phyloP scores from a whole-genome alignment of 306 rosid genomes.

The Vigna reflexopilosa region DNA sequence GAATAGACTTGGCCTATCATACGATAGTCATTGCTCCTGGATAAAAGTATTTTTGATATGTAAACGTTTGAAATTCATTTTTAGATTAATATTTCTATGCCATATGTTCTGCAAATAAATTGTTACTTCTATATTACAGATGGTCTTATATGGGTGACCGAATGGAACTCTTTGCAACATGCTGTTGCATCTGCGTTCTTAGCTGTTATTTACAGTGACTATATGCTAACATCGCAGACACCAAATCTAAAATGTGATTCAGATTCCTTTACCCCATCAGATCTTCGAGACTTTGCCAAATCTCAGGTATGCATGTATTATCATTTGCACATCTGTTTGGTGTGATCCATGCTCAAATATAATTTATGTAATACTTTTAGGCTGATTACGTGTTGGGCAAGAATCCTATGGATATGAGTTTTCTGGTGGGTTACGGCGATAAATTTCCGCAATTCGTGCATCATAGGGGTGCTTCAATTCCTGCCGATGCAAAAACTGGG shows the following conservation, averaged over 20 bases:
- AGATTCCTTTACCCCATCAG: slow-evolving; percentile 64
- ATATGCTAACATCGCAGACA: slow-evolving; percentile 83
- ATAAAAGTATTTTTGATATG: slow-evolving; percentile 3
- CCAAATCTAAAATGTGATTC: slow-evolving; percentile 66
- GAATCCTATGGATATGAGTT: slow-evolving; percentile 87
- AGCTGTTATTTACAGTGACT: slow-evolving; percentile 87
- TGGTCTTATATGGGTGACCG: slow-evolving; percentile 85
- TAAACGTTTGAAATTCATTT: slow-evolving; percentile 18
- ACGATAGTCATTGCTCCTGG: slow-evolving; percentile 22
- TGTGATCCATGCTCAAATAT: slow-evolving; percentile 25
- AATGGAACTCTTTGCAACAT: slow-evolving; percentile 95
- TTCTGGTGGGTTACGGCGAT: slow-evolving; percentile 87
- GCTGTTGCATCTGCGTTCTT: slow-evolving; percentile 96
- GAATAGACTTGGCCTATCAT: not conserved
- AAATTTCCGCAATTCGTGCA: slow-evolving; percentile 84
- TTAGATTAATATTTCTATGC: slow-evolving; percentile 10
- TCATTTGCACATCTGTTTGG: slow-evolving; percentile 26
- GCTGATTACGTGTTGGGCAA: slow-evolving; percentile 91
- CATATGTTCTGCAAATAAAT: slow-evolving; percentile 15
- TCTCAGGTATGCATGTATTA: slow-evolving; percentile 72
- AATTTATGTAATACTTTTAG: slow-evolving; percentile 50
- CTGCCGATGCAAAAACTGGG: slow-evolving; percentile 56
- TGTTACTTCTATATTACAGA: slow-evolving; percentile 50
- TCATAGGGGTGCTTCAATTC: slow-evolving; percentile 98
- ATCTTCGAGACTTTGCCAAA: slow-evolving; percentile 77